Evolutionary conservation across 1,284 basidiomycete species (phyloP).

Genomic region (Anthracocystis panici-leucophaei): DNA sequence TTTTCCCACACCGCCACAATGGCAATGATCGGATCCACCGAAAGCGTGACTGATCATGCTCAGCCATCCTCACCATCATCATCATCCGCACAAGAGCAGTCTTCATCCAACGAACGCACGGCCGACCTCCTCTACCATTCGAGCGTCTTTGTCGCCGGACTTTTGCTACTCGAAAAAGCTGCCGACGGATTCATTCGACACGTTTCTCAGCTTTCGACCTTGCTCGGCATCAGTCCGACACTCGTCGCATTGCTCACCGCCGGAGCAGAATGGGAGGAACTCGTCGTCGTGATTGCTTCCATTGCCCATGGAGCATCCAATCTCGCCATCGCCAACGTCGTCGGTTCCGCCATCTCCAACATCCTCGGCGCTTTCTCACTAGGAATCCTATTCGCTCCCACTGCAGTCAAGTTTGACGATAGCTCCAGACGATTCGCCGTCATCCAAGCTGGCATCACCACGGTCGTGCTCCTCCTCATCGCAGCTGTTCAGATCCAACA

Average conservation of each 20-base stretch:
- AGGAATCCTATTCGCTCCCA: conserved; percentile 37
- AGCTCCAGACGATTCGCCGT: conserved; percentile 41
- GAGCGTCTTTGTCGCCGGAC: conserved; percentile 36
- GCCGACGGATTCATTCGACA: conserved; percentile 42
- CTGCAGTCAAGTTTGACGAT: conserved; percentile 33
- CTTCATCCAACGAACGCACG: conserved; percentile 1
- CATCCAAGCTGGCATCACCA: conserved; percentile 42
- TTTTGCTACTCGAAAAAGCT: conserved; percentile 35
- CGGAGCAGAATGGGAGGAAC: conserved; percentile 57
- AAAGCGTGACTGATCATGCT: background rate
- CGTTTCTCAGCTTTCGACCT: conserved; percentile 36
- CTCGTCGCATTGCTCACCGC: conserved; percentile 49
- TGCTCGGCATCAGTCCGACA: conserved; percentile 36
- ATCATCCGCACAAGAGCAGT: background rate
- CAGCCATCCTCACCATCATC: background rate
- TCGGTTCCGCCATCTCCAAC: conserved; percentile 63
- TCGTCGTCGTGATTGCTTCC: conserved; percentile 43
- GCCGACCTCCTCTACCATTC: conserved; percentile 26
- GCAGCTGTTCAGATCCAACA: conserved; percentile 39
- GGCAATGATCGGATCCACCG: conserved; percentile 17
- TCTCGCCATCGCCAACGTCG: conserved; percentile 58
- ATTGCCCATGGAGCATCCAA: conserved; percentile 39
- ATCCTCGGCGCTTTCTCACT: conserved; percentile 54
- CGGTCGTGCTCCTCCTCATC: conserved; percentile 33
- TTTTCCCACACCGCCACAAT: background rate